Evolutionary conservation across 768 basidiomycete genomes (phyloP), one percentile per base, ranked within the genome.

Genomic region (Amanita phalloides): DNA sequence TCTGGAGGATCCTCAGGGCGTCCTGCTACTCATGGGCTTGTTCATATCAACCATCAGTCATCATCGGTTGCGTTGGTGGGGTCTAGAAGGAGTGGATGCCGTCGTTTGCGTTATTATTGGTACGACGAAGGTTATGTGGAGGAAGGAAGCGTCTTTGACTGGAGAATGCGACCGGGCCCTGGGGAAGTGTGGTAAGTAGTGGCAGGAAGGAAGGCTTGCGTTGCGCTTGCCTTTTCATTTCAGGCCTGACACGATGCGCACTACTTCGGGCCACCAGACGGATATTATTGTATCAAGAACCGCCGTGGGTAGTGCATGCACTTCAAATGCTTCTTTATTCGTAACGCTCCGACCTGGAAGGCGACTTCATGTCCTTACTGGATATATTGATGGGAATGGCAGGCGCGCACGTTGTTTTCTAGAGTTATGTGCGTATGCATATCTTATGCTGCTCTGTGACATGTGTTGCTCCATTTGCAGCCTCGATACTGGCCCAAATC

Each of bases 261-360:
- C 36, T 35, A 26, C 21, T 23, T 30, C 7, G 35, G 41, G 42
- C 28, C 42, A 52, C 51, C 43, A 52, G 43, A 32, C 51, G 51
- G 51, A 45, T 52, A 45, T 52, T 52, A 52, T 45, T 37, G 44
- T 44, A 45, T 52, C 35, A 37, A 52, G 44, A 45, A 52, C 41
- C 42, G 17, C 33, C 36, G 25, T 42, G 43, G 25, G 38, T 38
- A n/a, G 21, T 21, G 6, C 51, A 35, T 33, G 51, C 51, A 23
- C 43, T 50, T 41, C 49, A 43, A 21, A 32, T 42, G 51, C 43
- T 38, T 45, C 51, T 44, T 28, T 17, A 44, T 44, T 44, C 45
- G 28, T 45, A 35, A 42, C 26, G 30, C 33, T 52, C 36, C 33
- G 33, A 26, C 32, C 35, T 42, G 20, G 7, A 33, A 43, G 28